These are phyloP conservation scores for Chalaropsis ovoidea DNA, from an alignment of 2,329 filamentous ascomycete genomes.

Conservation along the genomic window DNA sequence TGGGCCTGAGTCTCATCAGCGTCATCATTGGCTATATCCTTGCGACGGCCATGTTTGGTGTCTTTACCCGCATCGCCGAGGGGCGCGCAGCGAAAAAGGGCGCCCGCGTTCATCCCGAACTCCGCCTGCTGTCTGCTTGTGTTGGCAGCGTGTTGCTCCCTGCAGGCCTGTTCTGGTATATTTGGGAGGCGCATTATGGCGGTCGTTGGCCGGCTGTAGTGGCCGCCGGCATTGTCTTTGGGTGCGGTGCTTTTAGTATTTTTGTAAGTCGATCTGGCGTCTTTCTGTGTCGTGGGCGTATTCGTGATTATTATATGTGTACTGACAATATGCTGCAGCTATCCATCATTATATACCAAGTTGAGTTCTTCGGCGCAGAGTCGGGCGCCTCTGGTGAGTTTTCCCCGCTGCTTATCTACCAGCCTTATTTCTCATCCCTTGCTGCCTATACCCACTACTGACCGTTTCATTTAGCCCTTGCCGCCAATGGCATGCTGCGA, in stretches of 20 bases:
- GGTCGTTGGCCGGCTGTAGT: slow-evolving; percentile 44
- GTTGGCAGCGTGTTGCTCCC: slow-evolving; percentile 46
- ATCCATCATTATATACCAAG: slow-evolving; percentile 27
- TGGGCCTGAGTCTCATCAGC: slow-evolving; percentile 39
- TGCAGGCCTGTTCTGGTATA: slow-evolving; percentile 50
- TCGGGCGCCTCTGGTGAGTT: slow-evolving; percentile 26
- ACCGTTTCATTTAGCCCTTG: slow-evolving; percentile 46
- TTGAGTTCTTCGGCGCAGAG: slow-evolving; percentile 27
- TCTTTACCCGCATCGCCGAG: slow-evolving; percentile 33
- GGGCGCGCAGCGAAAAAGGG: slow-evolving; percentile 39
- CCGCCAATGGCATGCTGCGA: slow-evolving; percentile 49
- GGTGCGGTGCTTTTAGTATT: slow-evolving; percentile 50
- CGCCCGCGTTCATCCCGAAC: slow-evolving; percentile 39
- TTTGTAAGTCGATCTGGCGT: slow-evolving; percentile 37
- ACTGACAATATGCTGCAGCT: slow-evolving; percentile 15
- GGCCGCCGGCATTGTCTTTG: slow-evolving; percentile 46
- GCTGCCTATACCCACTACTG: slow-evolving; percentile 28
- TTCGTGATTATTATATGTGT: neutral
- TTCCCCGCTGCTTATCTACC: neutral
- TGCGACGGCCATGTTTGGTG: slow-evolving; percentile 29
- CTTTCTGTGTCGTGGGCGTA: no score
- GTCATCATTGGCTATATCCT: slow-evolving; percentile 39
- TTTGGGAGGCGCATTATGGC: slow-evolving; percentile 42
- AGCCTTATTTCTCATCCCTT: neutral
- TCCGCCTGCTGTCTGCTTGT: slow-evolving; percentile 50